phyloP scores from a whole-genome alignment of 2,329 filamentous ascomycete species.

The Hymenoscyphus fructigenus region DNA sequence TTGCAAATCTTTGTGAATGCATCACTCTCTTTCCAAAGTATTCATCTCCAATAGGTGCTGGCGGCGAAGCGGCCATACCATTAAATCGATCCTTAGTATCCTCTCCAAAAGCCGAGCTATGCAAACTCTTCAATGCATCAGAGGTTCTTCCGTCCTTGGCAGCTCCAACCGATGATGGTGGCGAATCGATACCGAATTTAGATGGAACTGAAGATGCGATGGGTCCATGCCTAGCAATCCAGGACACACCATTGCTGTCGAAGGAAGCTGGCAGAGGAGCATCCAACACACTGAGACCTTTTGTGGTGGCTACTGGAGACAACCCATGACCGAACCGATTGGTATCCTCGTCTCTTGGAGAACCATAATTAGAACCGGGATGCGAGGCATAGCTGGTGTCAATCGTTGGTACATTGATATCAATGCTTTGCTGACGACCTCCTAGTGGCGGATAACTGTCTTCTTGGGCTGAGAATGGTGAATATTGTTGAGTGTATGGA shows the following conservation, averaged over 20 bases:
- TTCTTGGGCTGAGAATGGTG: constrained; percentile 52
- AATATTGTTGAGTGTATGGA: constrained; percentile 39
- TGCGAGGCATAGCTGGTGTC: constrained; percentile 55
- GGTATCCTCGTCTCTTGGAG: constrained; percentile 70
- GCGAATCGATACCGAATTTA: constrained; percentile 85
- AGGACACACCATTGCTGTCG: constrained; percentile 92
- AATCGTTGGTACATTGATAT: constrained; percentile 47
- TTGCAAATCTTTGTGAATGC: constrained; percentile 65
- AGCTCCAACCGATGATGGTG: constrained; percentile 68
- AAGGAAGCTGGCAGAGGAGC: constrained; percentile 92
- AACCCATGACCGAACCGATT: constrained; percentile 67
- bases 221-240: constrained; percentile 84
- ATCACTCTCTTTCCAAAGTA: constrained; percentile 70
- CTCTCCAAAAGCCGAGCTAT: constrained; percentile 65
- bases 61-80: constrained; percentile 44
- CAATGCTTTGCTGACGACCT: constrained; percentile 45
- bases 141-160: constrained; percentile 61
- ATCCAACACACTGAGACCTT: constrained; percentile 83
- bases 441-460: constrained; percentile 43
- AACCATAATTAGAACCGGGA: constrained; percentile 68
- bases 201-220: constrained; percentile 91
- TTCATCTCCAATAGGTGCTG: constrained; percentile 47
- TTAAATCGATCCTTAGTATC: constrained; percentile 64
- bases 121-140: constrained; percentile 62
- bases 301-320: constrained; percentile 70